Evolutionary conservation across 768 basidiomycete genomes (phyloP), one percentile per base, ranked within the genome.

Genomic region (Trametes punicea): DNA sequence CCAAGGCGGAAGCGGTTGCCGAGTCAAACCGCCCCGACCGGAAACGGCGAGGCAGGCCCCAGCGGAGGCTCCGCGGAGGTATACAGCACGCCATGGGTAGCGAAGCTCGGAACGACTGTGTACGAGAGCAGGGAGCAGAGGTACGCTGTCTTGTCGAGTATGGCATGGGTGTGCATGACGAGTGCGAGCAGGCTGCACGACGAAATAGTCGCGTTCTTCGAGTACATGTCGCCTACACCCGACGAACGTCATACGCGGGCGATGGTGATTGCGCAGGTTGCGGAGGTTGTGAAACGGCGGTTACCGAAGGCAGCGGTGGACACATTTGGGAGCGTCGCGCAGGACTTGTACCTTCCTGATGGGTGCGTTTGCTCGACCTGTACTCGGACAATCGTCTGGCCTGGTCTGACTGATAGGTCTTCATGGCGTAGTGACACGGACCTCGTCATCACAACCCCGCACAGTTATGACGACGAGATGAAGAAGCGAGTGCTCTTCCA

Each of bases 401-500:
- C 1, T 13, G n/a, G n/a, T 16, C 26, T 29, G 11, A 3, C 18
- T 6, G 20, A n/a, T 38, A 31, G 29, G 34, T 29, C 15, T 7
- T n/a, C n/a, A n/a, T n/a, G n/a, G 26, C 18, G 15, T 63, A 88
- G 88, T 18, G 85, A 88, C 67, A 80, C 87, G 55, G 85, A 86
- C 67, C 70, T 87, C 10, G 80, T 80, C 20, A 70, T 86, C 21
- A 59, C 71, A 9, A 74, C 68, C 15, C 63, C 67, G 20, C 61
- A 69, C 20, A 62, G 61, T 18, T 66, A 71, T 54, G 72, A 67
- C 39, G 65, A 64, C 20, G 60, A 68, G 8, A 67, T 76, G 48
- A 62, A 70, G 61, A 81, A 76, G 65, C 67, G 65, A 46, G 67
- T 70, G 8, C 70, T 88, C 3, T 78, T 76, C 54, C 73, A 76